phyloP scores from a whole-genome alignment of 306 rosid species.

The Potentilla sterilis region DNA sequence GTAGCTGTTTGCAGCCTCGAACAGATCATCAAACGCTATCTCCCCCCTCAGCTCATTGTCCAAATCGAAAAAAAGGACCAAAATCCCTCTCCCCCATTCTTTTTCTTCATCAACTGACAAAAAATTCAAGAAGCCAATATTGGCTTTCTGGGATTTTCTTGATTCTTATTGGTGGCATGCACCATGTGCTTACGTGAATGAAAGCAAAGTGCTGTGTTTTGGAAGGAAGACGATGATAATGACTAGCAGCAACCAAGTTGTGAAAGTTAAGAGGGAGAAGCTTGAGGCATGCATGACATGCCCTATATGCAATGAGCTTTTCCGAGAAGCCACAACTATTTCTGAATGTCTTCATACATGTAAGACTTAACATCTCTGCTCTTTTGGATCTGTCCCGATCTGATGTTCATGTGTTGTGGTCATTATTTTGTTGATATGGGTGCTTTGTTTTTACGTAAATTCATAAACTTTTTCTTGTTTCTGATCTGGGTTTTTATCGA shows the following conservation, averaged over 20 bases:
- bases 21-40: constrained; percentile 24
- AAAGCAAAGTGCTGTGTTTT: constrained; percentile 19
- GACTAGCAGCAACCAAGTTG: constrained; percentile 24
- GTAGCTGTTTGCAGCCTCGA: constrained; percentile 20
- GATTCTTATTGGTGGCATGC: constrained; percentile 49
- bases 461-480: neutral
- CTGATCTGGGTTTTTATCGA: constrained; percentile 2
- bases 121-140: neutral
- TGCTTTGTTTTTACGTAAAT: constrained; percentile 15
- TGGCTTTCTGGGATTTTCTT: constrained; percentile 3
- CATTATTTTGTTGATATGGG: constrained; percentile 4
- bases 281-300: constrained; percentile 79
- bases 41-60: constrained; percentile 22
- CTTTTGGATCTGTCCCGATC: neutral
- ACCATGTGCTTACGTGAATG: constrained; percentile 44
- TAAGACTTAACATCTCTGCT: constrained; percentile 25
- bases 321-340: constrained; percentile 78
- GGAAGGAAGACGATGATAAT: constrained; percentile 17
- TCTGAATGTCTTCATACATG: constrained; percentile 96
- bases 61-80: constrained; percentile 46
- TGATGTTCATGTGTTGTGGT: neutral
- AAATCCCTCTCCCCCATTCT: constrained; percentile 21
- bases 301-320: constrained; percentile 60
- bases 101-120: neutral
- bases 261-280: constrained; percentile 44